Conservation (phyloP, 305 asterid species). For the Fraxinus albicans region DNA sequence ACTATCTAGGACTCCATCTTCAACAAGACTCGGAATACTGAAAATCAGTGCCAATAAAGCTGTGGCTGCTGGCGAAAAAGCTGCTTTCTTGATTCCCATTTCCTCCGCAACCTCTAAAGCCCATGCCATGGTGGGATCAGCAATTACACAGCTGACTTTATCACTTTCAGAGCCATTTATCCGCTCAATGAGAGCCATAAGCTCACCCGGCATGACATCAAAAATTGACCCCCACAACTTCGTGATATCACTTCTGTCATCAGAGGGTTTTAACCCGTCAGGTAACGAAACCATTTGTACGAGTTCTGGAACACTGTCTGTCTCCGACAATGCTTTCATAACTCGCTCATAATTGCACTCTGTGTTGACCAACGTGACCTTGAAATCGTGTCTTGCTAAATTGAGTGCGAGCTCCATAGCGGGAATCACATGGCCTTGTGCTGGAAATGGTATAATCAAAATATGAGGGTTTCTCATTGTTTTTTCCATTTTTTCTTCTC, state of each 20-base stretch:
- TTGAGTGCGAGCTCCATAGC: conserved; percentile 37
- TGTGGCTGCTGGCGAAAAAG: conserved; percentile 36
- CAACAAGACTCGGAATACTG: conserved; percentile 32
- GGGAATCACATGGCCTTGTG: conserved; percentile 54
- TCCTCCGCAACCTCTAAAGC: conserved; percentile 36
- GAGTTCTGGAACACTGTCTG: not conserved
- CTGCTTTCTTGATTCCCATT: conserved; percentile 28
- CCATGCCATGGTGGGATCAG: conserved; percentile 40
- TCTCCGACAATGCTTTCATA: conserved; percentile 19
- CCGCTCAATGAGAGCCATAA: conserved; percentile 30
- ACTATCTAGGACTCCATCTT: conserved; percentile 35
- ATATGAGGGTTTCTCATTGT: conserved; percentile 40
- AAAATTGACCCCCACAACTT: conserved; percentile 21
- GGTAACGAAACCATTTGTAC: conserved; percentile 34
- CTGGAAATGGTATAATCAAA: conserved; percentile 44
- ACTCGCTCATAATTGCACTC: conserved; percentile 39
- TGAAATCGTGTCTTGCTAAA: conserved; percentile 32
- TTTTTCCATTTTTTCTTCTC: not conserved
- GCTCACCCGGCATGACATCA: conserved; percentile 38
- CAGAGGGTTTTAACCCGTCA: conserved; percentile 41
- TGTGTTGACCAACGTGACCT: conserved; percentile 38
- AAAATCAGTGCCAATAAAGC: conserved; percentile 16
- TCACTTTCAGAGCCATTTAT: conserved; percentile 23
- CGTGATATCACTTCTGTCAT: conserved; percentile 34
- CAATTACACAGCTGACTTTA: conserved; percentile 31